Evolutionary conservation across 2,329 filamentous ascomycete genomes (phyloP).

Genomic region (Penicillium polonicum): DNA sequence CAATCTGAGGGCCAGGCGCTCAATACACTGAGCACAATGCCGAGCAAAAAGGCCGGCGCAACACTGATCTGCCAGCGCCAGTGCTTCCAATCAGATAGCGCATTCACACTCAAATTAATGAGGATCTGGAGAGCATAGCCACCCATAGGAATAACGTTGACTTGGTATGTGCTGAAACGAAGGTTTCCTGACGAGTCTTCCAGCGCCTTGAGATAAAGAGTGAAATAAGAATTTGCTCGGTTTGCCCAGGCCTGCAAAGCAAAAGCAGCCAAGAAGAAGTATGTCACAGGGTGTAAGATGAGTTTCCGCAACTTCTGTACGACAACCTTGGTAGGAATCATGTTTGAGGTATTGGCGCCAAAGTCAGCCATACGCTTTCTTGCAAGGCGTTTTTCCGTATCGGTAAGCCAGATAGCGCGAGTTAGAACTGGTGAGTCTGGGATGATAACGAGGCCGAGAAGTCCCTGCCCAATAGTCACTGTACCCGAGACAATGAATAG

Average conservation of each 20-base stretch:
- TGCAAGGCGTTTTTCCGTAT: conserved; percentile 12
- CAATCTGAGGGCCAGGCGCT: conserved; percentile 9
- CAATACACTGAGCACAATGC: conserved; percentile 7
- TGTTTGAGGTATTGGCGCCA: conserved; percentile 16
- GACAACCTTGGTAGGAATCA: conserved; percentile 13
- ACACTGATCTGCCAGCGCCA: conserved; percentile 20
- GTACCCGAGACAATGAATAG: conserved; percentile 13
- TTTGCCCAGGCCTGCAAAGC: conserved; percentile 19
- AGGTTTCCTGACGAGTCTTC: conserved; percentile 2
- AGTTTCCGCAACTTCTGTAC: conserved; percentile 9
- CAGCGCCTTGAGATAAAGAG: conserved; percentile 19
- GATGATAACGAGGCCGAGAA: conserved; percentile 19
- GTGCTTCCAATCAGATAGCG: conserved; percentile 21
- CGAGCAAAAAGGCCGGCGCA: conserved; percentile 10
- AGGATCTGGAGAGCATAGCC: conserved; percentile 21
- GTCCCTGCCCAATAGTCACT: conserved; percentile 19
- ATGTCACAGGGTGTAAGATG: conserved; percentile 11
- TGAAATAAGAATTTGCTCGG: conserved; percentile 21
- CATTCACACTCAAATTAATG: conserved; percentile 17
- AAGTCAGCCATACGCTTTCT: conserved; percentile 17
- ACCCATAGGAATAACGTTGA: conserved; percentile 22
- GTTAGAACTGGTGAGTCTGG: conserved; percentile 20
- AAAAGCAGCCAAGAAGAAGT: conserved; percentile 17
- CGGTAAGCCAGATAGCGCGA: conserved; percentile 19
- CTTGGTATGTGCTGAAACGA: conserved; percentile 18